Evolutionary conservation across 805 yeast genomes (phyloP), one percentile per base, ranked within the genome.

Genomic region (Barnettozyma wickerhamii): DNA sequence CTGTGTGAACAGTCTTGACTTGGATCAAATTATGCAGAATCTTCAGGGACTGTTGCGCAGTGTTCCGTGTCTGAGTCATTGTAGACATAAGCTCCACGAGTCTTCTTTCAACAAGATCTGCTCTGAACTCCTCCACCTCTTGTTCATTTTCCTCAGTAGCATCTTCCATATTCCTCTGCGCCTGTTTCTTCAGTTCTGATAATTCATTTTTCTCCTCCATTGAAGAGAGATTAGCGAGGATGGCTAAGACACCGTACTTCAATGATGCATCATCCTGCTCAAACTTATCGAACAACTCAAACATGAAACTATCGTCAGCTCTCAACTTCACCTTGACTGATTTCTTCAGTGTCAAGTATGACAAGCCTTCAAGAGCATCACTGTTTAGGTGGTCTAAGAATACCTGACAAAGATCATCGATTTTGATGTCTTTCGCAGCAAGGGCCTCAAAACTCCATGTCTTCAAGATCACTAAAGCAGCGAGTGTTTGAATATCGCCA

Each of bases 401-500:
- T 9, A 65, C 52, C 13, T 59, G 52, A 17, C 62, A 53, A 18
- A 73, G 44, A 3, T 64, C 57, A 12, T 65, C 53, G 4, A 69
- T 36, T 6, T 50, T 45, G 3, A 59, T 36, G 6, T 55, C 34
- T n/a, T 66, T 55, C 31, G 69, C 64, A 0, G 74, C 58, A 19
- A 47, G 19, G 7, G 40, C 24, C 7, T 36, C 38, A 41, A 71
- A 66, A 37, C 71, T 70, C 84, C 84, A 79, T 3, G 77, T 58
- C 54, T 81, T 81, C 6, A 77, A 60, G n/a, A 77, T 50, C 4
- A 73, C 72, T 29, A 78, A 51, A 0, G 73, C 64, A 0, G 79
- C 61, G 10, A 68, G 51, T 7, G 66, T 38, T 37, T 59, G 59
- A 19, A 59, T 56, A 3, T 54, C 49, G 7, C 46, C 40, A 19